Evolutionary conservation across 495 filamentous ascomycete species (phyloP), one percentile per base, ranked within the genome.

Genomic region (Durotheca rogersii): DNA sequence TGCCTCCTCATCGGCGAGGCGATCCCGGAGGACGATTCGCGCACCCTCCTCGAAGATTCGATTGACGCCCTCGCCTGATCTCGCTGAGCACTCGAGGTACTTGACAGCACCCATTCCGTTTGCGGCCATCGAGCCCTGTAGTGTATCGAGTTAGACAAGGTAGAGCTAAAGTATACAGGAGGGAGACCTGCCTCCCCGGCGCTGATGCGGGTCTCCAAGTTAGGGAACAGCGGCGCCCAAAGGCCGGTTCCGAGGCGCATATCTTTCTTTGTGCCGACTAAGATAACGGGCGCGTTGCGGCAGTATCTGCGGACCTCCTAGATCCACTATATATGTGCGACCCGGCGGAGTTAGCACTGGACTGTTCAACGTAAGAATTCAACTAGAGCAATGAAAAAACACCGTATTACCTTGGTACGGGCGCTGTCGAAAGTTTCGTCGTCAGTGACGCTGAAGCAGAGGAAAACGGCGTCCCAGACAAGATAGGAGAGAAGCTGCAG

Each of bases 71-170:
- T 62, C 41, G 17, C 62, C 52, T 0, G 52, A 58, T 42, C 53
- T 62, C 1, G 62, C 62, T 1, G 62, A 65, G 16, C 62, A 65
- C 21, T 62, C 56, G 35, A 65, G 43, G 18, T 65, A 65, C 38
- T 51, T 54, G 2, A 46, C 12, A 4, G 51, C 53, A 1, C 55
- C 52, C 29, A 59, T 25, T 7, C 47, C 41, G 7, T 7, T 47
- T 0, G 46, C 36, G 5, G 16, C 45, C 12, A 45, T 36, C 7
- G 52, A 25, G 2, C 46, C 41, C 59, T 65, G 9, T n/a, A n/a
- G n/a, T n/a, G n/a, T n/a, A n/a, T n/a, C n/a, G n/a, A n/a, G n/a
- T n/a, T n/a, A n/a, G n/a, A n/a, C n/a, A n/a, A n/a, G n/a, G n/a
- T n/a, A n/a, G n/a, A n/a, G n/a, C n/a, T n/a, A n/a, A n/a, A n/a